Base-by-base conservation (phyloP, 2,329 filamentous ascomycete genomes). In the Hirsutella thompsonii region DNA sequence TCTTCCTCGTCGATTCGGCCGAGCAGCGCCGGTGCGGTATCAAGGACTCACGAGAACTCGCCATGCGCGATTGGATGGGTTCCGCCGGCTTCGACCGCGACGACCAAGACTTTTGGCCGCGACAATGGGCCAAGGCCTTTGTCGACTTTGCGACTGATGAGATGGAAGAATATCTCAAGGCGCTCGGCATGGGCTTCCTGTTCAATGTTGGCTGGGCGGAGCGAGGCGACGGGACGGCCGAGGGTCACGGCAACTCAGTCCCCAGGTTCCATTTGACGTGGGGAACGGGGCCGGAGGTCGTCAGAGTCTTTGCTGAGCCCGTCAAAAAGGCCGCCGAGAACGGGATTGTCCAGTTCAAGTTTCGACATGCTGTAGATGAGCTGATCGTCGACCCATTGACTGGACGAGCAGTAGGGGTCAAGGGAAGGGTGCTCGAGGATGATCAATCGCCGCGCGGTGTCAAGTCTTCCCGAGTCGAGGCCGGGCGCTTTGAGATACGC, bases 181-280 rank as follows among this genome's bases (percentile, higher is more conserved):
- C 56, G 0, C 58, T 62, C 5, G 76, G 76, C 1, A 49, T 76
- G 16, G 61, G 66, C 0, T 77, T 79, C 46, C 41, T 75, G 26
- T 51, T 62, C 38, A 74, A 67, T 42, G 73, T 79, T 2, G 72
- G 70, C 20, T 79, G 76, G 75, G 76, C 75, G 1, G 75, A 79
- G 62, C 62, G 75, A 5, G 76, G 76, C 2, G 67, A 67, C 42
- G 75, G 75, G 0, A 52, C 55, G 1, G 69, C 74, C 0, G 67
- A 70, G 4, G 74, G 74, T 2, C 75, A 79, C 49, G 76, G 76
- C 5, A 79, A 79, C 52, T 73, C 72, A 11, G 74, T 79, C 2
- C 76, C 76, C 2, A 55, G 76, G n/a, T 79, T 80, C 51, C 75
- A 80, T 51, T 43, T 79, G 23, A 70, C 71, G 0, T 80, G 75